phyloP scores from a whole-genome alignment of 2,329 filamentous ascomycete genomes.

The Trichoderma sp. region DNA sequence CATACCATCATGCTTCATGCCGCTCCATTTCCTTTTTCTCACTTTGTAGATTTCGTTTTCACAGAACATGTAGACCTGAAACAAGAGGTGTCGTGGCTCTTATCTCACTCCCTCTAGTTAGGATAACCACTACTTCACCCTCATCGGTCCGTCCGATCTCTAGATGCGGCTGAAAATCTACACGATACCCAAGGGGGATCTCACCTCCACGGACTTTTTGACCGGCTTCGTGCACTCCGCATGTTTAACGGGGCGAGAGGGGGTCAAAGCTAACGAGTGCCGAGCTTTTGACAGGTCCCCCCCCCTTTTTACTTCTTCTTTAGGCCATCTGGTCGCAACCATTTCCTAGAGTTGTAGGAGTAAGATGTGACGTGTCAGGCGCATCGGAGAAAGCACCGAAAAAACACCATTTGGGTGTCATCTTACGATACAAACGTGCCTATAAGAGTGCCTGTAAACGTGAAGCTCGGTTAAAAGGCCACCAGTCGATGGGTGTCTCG shows the following conservation, averaged over 20 bases:
- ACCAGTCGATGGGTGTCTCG: not conserved
- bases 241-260: not conserved
- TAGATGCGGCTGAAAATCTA: conserved; percentile 10
- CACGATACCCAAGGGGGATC: not conserved
- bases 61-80: not conserved
- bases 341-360: not conserved
- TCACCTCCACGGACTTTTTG: not conserved
- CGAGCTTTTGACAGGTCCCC: not conserved
- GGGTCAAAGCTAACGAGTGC: not conserved
- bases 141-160: not conserved
- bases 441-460: not conserved
- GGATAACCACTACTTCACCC: not conserved
- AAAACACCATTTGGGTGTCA: not conserved
- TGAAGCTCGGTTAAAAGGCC: not conserved
- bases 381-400: not conserved
- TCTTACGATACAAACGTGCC: not conserved
- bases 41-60: not conserved
- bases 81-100: not conserved
- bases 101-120: not conserved
- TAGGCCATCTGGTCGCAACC: not conserved
- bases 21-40: not conserved
- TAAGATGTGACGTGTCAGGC: conserved; percentile 2
- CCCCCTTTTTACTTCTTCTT: not conserved
- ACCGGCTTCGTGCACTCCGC: not conserved
- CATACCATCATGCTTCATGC: not conserved